Evolutionary conservation across 202 grass and related monocot genomes (phyloP), one percentile per base, ranked within the genome.

Genomic region (Musa balbisiana): DNA sequence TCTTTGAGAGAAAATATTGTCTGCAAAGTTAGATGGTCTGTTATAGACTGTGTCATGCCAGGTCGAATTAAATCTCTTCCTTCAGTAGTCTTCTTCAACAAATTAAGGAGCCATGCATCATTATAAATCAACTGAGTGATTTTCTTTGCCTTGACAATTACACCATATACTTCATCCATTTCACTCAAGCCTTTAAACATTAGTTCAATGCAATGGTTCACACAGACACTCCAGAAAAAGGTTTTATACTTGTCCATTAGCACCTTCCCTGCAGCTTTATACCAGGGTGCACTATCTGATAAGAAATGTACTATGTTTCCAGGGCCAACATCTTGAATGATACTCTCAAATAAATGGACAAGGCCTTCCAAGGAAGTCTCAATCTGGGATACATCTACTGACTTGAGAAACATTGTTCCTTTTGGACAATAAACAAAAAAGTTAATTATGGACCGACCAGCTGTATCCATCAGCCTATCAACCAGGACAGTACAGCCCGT

Each of bases 321-420:
- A n/a, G 56, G 69, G 43, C 78, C 78, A 54, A 80, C 68, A 73
- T 73, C 69, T 64, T 80, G 78, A 64, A 73, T 33, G 52, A 80
- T 53, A 11, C 56, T 52, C 60, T 80, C 78, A 73, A 73, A 80
- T 70, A 80, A 73, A 73, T 62, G 20, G 20, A 80, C 69, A 68
- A 80, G 53, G 10, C 27, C 78, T 51, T 71, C 78, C n/a, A 51
- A 60, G 17, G 67, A 16, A 80, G 33, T 55, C 23, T 78, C 76
- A 21, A 78, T 55, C 8, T 78, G 23, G n/a, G 76, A 67, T 53
- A 63, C 76, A 69, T 78, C 76, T 54, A 69, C 64, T 54, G 76
- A 78, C 76, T 78, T 78, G 2, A 78, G 76, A 78, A 78, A 78
- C 76, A 78, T 29, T 17, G 64, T 78, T 29, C 64, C 76, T 21